Evolutionary conservation across 768 basidiomycete species (phyloP).

Genomic region (Sarcomyxa edulis): DNA sequence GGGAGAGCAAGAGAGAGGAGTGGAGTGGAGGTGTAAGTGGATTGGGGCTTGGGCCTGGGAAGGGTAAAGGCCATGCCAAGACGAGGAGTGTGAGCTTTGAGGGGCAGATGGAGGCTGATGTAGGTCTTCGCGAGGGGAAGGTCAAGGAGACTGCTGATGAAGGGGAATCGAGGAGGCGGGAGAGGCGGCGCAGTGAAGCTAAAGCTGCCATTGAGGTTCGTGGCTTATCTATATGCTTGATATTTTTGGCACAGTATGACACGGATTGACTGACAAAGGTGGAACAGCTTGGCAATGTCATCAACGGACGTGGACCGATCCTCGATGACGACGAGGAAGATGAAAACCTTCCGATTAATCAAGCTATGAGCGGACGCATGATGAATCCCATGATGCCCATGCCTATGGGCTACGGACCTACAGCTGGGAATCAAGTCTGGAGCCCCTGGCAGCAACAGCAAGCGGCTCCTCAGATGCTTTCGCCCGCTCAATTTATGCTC

Average conservation of each 20-base stretch:
- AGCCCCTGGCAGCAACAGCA: slow-evolving; percentile 12
- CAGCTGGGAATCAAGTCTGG: too few species aligned
- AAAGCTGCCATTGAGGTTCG: slow-evolving; percentile 84
- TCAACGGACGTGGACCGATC: slow-evolving; percentile 71
- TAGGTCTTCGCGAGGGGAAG: slow-evolving; percentile 15
- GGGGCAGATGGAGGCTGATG: slow-evolving; percentile 34
- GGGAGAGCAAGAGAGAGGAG: slow-evolving; percentile 13
- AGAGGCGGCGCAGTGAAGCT: slow-evolving; percentile 78
- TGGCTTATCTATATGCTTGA: slow-evolving; percentile 12
- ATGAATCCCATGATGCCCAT: slow-evolving; percentile 42
- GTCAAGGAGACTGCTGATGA: slow-evolving; percentile 35
- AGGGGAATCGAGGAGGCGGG: slow-evolving; percentile 56
- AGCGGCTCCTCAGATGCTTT: slow-evolving; percentile 35
- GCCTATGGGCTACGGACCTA: too few species aligned
- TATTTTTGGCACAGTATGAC: slow-evolving; percentile 8
- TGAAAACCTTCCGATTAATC: slow-evolving; percentile 40
- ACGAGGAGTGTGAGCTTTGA: slow-evolving; percentile 68
- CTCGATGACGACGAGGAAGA: slow-evolving; percentile 51
- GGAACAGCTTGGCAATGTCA: slow-evolving; percentile 76
- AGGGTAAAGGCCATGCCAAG: slow-evolving; percentile 32
- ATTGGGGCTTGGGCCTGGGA: slow-evolving; percentile 16
- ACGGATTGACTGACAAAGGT: too few species aligned
- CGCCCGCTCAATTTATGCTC: slow-evolving; percentile 30
- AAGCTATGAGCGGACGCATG: slow-evolving; percentile 29
- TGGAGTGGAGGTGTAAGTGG: slow-evolving; percentile 32